phyloP scores from a whole-genome alignment of 164 flowering plant genomes.

The Akebia trifoliata region DNA sequence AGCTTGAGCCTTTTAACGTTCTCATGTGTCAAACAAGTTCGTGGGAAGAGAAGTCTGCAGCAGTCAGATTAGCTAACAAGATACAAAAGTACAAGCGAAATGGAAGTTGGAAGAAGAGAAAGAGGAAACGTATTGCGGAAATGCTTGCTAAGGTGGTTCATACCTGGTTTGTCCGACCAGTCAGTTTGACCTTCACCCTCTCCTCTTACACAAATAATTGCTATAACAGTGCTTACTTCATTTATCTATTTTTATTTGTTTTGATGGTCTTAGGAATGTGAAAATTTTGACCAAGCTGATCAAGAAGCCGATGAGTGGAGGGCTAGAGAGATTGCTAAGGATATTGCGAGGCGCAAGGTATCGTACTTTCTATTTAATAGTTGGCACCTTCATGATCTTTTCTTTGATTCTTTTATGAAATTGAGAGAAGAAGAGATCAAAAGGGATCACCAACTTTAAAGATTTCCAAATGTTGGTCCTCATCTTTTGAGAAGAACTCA shows the following conservation, averaged over 20 bases:
- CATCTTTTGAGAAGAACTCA: too few species aligned
- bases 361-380: background rate
- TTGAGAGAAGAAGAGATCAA: too few species aligned
- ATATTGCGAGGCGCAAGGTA: constrained; percentile 83
- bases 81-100: constrained; percentile 61
- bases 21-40: constrained; percentile 44
- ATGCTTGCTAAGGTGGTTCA: constrained; percentile 48
- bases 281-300: constrained; percentile 64
- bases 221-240: constrained; percentile 1
- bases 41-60: constrained; percentile 89
- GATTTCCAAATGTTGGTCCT: too few species aligned
- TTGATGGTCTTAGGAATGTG: constrained; percentile 49
- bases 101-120: constrained; percentile 78
- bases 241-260: background rate
- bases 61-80: constrained; percentile 48
- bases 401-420: too few species aligned
- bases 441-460: too few species aligned
- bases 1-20: constrained; percentile 67
- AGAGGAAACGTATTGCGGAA: constrained; percentile 66
- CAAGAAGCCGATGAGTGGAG: constrained; percentile 97
- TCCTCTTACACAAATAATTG: background rate
- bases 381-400: background rate
- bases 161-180: background rate
- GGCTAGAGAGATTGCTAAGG: constrained; percentile 90
- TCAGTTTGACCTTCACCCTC: background rate